Evolutionary conservation across 176 grass and related monocot species (phyloP).

Genomic region (Carex scoparia): DNA sequence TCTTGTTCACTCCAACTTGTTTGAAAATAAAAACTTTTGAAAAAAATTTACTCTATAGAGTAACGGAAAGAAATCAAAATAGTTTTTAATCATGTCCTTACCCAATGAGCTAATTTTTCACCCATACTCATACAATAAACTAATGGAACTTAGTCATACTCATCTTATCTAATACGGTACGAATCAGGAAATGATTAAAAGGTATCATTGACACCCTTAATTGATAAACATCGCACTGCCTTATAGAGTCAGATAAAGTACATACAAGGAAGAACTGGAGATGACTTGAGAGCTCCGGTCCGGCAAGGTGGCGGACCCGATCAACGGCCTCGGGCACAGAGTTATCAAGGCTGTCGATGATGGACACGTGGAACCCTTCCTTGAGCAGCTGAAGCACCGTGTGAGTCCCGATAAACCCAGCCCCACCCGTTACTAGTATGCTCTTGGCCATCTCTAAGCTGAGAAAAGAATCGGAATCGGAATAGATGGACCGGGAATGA

Average conservation of each 20-base stretch:
- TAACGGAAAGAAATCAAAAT: too few species aligned
- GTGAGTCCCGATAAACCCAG: slow-evolving; percentile 91
- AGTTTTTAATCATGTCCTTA: too few species aligned
- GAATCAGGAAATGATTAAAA: too few species aligned
- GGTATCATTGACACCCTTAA: neutral
- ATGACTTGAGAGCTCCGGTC: slow-evolving; percentile 46
- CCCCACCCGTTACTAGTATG: slow-evolving; percentile 85
- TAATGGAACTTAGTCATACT: too few species aligned
- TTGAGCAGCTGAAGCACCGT: slow-evolving; percentile 76
- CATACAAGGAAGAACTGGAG: slow-evolving; percentile 63
- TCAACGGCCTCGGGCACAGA: slow-evolving; percentile 76
- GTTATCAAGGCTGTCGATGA: slow-evolving; percentile 95
- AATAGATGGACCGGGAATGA: neutral
- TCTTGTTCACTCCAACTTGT: too few species aligned
- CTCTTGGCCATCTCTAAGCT: slow-evolving; percentile 23
- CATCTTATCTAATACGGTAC: too few species aligned
- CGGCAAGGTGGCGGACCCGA: slow-evolving; percentile 71
- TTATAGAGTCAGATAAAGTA: neutral
- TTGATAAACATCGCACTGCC: neutral
- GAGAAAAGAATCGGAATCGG: neutral
- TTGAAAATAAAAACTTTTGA: too few species aligned
- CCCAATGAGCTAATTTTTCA: too few species aligned
- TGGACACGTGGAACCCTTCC: slow-evolving; percentile 57
- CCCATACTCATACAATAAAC: too few species aligned
- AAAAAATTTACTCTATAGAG: too few species aligned